Conservation (phyloP, 441 rosid genomes). For the Bruguiera hainesii region DNA sequence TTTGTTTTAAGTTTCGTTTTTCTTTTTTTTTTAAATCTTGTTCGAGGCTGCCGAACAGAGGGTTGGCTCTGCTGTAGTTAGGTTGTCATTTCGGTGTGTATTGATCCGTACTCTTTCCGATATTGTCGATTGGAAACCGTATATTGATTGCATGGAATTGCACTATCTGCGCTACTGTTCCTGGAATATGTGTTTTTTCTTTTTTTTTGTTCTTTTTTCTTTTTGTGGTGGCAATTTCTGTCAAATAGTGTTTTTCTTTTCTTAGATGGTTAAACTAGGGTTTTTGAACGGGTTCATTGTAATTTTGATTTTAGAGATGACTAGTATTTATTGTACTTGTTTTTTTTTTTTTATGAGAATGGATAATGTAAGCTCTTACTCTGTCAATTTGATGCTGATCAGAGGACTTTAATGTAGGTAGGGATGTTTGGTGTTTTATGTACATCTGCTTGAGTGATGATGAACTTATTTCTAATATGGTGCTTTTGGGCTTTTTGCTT, state of each 20-base stretch:
- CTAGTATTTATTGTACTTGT: neutral
- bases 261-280: neutral
- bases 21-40: neutral
- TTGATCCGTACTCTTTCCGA: neutral
- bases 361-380: neutral
- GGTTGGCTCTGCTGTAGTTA: conserved; percentile 4
- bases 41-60: too few species aligned
- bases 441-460: too few species aligned
- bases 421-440: too few species aligned
- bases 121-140: neutral
- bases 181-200: neutral
- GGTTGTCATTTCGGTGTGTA: neutral
- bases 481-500: neutral
- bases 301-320: neutral
- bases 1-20: neutral
- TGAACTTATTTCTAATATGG: neutral
- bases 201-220: neutral
- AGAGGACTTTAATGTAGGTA: neutral
- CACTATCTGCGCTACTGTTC: neutral
- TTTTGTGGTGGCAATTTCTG: neutral
- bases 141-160: neutral
- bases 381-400: neutral
- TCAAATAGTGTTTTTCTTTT: neutral
- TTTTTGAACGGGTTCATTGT: neutral
- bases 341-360: neutral